Evolutionary conservation across 352 stramenopile species (phyloP), one percentile per base, ranked within the genome.

Genomic region (Phytophthora pinifolia): DNA sequence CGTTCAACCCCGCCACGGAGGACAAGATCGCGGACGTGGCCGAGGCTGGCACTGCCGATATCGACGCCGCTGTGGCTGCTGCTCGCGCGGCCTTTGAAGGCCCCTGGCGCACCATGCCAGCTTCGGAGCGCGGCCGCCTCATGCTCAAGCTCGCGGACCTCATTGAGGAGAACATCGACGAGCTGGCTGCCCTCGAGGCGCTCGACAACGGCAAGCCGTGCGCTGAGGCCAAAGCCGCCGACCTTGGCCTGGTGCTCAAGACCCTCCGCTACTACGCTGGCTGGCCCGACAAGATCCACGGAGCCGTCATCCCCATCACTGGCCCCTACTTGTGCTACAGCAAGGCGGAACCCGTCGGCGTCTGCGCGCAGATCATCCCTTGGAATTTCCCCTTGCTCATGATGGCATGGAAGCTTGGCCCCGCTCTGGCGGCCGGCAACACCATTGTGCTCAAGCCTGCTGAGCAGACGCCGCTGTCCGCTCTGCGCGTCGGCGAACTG

Each of bases 141-240:
- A 65, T 88, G 2, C 62, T 63, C 48, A 59, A 55, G 22, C 66
- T 82, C 4, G 67, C 72, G 0, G 74, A 85, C 15, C 60, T 85
- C 50, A 76, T 86, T 15, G 63, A 78, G 31, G 29, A 79, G 46
- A 79, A 88, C 54, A 67, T 65, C 3, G 76, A 81, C 53, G 83
- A 92, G 55, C 51, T 95, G 0, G 64, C 63, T 5, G 60, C 63
- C 22, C 79, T 98, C 1, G 96, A 98, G 68, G 96, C 93, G 15
- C 55, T 97, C 10, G 96, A 99, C 78, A 95, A 86, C 53, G 96
- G 96, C 31, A 99, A 99, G 62, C 91, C 96, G 6, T 63, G 86
- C 15, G 22, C 70, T 12, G 89, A 98, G 59, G 86, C 89, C 3
- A 67, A 73, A 22, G 77, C 65, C 15, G 90, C 96, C 67, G 75